These are phyloP conservation scores for Tricharina praecox DNA, from an alignment of 495 filamentous ascomycete genomes.

Conservation along the genomic window DNA sequence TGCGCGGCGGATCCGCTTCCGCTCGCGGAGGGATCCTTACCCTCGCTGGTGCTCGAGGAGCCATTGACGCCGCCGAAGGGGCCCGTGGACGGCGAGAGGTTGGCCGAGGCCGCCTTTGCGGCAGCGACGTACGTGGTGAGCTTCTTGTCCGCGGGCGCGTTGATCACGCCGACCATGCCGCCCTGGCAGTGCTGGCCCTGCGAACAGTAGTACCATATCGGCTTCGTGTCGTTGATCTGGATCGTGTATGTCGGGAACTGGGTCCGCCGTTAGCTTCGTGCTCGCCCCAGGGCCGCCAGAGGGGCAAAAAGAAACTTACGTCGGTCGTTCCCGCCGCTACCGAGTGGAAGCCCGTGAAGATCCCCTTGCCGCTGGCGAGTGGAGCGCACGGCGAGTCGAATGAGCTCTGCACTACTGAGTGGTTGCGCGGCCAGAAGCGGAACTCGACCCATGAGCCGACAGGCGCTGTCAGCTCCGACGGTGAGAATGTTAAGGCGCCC, in stretches of 20 bases:
- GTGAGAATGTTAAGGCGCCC: slow-evolving; percentile 16
- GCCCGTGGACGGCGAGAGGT: slow-evolving; percentile 5
- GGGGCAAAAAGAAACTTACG: slow-evolving; percentile 7
- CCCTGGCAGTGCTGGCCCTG: slow-evolving; percentile 32
- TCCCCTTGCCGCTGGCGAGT: slow-evolving; percentile 32
- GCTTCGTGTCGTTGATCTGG: slow-evolving; percentile 31
- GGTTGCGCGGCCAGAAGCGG: slow-evolving; percentile 36
- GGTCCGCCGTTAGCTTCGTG: neutral
- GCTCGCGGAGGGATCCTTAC: no score
- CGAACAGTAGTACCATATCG: slow-evolving; percentile 37
- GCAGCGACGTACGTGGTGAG: slow-evolving; percentile 11
- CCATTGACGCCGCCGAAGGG: neutral
- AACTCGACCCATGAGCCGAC: slow-evolving; percentile 37
- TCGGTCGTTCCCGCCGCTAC: slow-evolving; percentile 25
- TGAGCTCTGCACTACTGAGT: slow-evolving; percentile 33
- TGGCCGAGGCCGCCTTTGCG: slow-evolving; percentile 4
- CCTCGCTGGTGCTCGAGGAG: neutral
- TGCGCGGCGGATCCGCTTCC: no score
- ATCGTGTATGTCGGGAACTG: slow-evolving; percentile 30
- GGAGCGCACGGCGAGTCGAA: slow-evolving; percentile 33
- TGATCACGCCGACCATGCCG: slow-evolving; percentile 38
- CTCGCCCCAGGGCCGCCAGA: neutral
- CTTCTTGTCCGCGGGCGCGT: slow-evolving; percentile 21
- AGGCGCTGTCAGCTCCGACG: slow-evolving; percentile 26
- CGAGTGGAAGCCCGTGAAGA: slow-evolving; percentile 51